Base-by-base conservation (phyloP, 1,284 basidiomycete species). In the Trametes sp. region DNA sequence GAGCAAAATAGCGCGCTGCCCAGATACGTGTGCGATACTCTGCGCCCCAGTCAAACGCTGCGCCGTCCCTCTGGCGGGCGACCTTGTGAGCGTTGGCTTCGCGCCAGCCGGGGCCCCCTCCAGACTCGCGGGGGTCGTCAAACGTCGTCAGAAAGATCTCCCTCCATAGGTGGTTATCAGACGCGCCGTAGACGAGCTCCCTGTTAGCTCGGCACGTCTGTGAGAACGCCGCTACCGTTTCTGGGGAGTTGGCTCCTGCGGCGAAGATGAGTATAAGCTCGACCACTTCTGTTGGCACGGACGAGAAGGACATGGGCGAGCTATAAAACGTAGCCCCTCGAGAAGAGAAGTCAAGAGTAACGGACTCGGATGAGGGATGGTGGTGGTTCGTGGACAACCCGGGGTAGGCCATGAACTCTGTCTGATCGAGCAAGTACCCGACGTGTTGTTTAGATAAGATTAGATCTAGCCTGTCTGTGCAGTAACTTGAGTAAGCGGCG, bases 101-200 rank as follows among this genome's bases (percentile, higher is more conserved):
- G 24, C 29, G 26, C 64, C 65, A 66, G 3, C 64, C 64, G 1
- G 65, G 63, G 0, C 65, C 67, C 2, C 64, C 65, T 9, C 62
- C 61, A 6, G 57, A 57, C 21, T 46, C 57, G 24, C 81, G 73
- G 0, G 84, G 84, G 58, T 86, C 81, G 60, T 86, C 84, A 66
- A 84, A 87, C 1, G 74, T 74, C 1, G 77, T 68, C 23, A 86
- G 74, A 70, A 83, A 87, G 45, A 86, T 73, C 58, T 81, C 77
- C 28, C 84, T 74, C 85, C 85, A 87, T 21, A 87, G 74, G 67
- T 85, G 84, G 11, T 76, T 73, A 67, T 85, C 82, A 0, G 72
- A 55, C 0, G 79, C 71, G 23, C 70, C 68, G 67, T 84, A 83
- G 23, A 86, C 72, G 38, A 85, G 73, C 6, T 70, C 68, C 52